Percentiles rank a stretch among this genome's conserved stretches.
phyloP scores from a whole-genome alignment of 805 yeast genomes.

The Yarrowia sp. region DNA sequence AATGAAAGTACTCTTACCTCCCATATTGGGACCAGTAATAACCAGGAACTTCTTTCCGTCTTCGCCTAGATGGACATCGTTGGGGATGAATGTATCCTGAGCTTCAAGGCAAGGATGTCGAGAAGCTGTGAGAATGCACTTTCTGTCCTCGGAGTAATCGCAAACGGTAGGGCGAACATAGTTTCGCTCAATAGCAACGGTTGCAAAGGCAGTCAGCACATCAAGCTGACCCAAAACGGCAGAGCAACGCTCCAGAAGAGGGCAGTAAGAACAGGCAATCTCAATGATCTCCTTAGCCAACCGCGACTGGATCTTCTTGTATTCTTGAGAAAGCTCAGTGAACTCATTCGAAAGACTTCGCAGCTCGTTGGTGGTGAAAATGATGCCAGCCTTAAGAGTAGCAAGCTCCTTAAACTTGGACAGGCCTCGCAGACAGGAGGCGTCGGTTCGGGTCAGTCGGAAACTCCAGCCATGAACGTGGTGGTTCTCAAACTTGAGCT shows the following conservation, averaged over 20 bases:
- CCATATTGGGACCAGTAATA: conserved; percentile 97
- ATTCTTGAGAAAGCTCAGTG: conserved; percentile 65
- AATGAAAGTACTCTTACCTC: conserved; percentile 93
- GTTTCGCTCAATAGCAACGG: conserved; percentile 77
- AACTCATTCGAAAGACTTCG: conserved; percentile 66
- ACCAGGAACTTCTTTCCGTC: conserved; percentile 68
- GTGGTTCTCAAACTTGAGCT: conserved; percentile 87
- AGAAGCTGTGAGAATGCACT: conserved; percentile 68
- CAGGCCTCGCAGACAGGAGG: conserved; percentile 72
- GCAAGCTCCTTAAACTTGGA: conserved; percentile 75
- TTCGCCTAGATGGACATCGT: conserved; percentile 75
- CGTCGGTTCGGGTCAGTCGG: conserved; percentile 87
- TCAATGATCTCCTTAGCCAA: conserved; percentile 83
- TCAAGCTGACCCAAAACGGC: conserved; percentile 75
- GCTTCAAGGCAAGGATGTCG: conserved; percentile 95
- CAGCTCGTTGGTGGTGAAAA: conserved; percentile 77
- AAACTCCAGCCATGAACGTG: conserved; percentile 93
- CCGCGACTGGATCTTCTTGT: conserved; percentile 75
- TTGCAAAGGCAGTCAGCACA: conserved; percentile 85
- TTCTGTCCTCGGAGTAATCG: conserved; percentile 53
- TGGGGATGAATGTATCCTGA: conserved; percentile 89
- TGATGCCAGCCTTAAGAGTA: conserved; percentile 95
- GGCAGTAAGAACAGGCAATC: conserved; percentile 81
- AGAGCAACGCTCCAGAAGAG: conserved; percentile 74
- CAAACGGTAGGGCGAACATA: conserved; percentile 74